phyloP scores from a whole-genome alignment of 2,329 filamentous ascomycete species.

The Sclerotinia subarctica region DNA sequence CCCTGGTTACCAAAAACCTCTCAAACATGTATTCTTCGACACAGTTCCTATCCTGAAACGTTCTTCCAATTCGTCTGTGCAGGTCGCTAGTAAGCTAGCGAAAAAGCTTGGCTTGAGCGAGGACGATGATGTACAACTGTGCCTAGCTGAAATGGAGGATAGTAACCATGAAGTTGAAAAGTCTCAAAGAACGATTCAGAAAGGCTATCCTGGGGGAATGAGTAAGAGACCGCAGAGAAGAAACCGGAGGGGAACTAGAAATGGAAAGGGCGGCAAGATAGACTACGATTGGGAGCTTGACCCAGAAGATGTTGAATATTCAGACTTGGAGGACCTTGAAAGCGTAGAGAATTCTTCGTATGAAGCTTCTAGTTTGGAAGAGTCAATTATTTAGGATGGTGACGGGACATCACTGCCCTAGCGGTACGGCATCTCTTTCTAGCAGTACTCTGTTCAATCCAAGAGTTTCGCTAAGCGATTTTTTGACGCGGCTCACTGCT shows the following conservation, averaged over 20 bases:
- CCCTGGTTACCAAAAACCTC: background rate
- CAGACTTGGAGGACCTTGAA: background rate
- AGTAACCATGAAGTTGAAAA: background rate
- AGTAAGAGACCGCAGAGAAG: background rate
- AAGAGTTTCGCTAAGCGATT: too few relatives aligned
- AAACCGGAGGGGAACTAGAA: background rate
- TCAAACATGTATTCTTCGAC: background rate
- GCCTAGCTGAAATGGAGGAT: background rate
- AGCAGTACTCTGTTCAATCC: too few relatives aligned
- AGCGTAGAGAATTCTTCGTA: too few relatives aligned
- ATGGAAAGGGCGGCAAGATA: background rate
- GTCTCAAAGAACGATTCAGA: background rate
- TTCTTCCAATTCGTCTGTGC: background rate
- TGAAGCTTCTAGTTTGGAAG: too few relatives aligned
- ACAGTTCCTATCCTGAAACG: background rate
- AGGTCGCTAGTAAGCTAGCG: background rate
- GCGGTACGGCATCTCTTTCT: too few relatives aligned
- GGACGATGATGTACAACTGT: background rate
- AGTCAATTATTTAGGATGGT: too few relatives aligned
- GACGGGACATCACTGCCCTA: too few relatives aligned
- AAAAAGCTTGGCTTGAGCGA: background rate
- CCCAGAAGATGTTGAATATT: background rate
- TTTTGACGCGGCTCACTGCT: too few relatives aligned
- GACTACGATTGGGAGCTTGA: background rate
- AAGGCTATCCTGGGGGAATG: background rate